Percentiles rank a stretch among this genome's conserved stretches.
phyloP scores from a whole-genome alignment of 345 rosid species.

The Eucalyptus sp. region DNA sequence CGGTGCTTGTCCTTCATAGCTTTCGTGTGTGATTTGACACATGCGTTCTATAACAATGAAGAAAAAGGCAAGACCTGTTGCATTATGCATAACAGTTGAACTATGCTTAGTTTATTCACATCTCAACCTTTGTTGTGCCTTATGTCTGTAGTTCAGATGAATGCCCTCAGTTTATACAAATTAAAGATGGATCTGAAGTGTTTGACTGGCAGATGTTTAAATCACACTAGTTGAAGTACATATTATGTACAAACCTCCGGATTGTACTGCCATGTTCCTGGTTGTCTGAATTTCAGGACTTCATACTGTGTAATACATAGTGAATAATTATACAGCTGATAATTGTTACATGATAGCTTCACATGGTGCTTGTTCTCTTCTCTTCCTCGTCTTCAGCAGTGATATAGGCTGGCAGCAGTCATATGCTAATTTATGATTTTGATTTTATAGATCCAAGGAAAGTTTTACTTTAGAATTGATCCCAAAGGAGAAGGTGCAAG shows the following conservation, averaged over 20 bases:
- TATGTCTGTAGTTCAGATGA: neutral
- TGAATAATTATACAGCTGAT: neutral
- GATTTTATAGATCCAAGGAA: constrained; percentile 65
- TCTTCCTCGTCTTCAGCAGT: neutral
- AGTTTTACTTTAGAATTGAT: constrained; percentile 56
- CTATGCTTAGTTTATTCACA: neutral
- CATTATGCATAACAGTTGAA: neutral
- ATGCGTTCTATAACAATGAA: neutral
- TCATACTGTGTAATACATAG: neutral
- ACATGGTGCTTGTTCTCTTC: neutral
- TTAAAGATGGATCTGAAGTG: neutral
- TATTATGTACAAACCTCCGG: neutral
- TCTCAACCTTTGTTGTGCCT: neutral
- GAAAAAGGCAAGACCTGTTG: neutral
- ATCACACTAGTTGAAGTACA: neutral
- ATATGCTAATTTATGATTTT: neutral
- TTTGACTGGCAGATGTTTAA: neutral
- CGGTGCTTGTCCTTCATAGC: neutral
- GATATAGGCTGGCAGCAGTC: neutral
- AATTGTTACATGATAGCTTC: neutral
- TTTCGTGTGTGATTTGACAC: neutral
- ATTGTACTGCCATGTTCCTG: neutral
- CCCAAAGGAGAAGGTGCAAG: constrained; percentile 78
- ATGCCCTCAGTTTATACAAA: neutral
- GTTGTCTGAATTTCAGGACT: neutral